phyloP scores from a whole-genome alignment of 2,329 filamentous ascomycete genomes.

The Cytospora paraplurivora region DNA sequence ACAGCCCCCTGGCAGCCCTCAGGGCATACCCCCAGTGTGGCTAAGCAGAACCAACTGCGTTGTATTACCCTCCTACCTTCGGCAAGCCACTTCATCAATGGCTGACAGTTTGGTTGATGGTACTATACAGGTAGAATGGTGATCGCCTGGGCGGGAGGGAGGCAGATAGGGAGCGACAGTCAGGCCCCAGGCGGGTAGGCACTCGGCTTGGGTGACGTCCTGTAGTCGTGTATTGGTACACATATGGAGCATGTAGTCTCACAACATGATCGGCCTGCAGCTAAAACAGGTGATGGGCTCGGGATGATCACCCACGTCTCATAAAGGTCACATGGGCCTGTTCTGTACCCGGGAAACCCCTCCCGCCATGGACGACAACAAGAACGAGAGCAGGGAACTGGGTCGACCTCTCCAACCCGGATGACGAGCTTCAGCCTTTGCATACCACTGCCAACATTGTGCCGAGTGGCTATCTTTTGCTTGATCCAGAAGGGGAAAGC shows the following conservation, averaged over 20 bases:
- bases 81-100: not conserved
- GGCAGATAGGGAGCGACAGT: not conserved
- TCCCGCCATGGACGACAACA: not conserved
- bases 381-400: not conserved
- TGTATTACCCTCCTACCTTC: not conserved
- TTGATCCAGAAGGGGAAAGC: not conserved
- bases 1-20: not conserved
- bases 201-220: not conserved
- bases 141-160: not conserved
- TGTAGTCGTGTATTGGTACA: not conserved
- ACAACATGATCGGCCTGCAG: no score
- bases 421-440: not conserved
- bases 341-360: not conserved
- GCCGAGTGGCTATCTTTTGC: not conserved
- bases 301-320: not conserved
- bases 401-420: not conserved
- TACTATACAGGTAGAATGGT: not conserved
- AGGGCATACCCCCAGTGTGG: not conserved
- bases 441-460: not conserved
- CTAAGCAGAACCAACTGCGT: not conserved
- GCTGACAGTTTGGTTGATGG: not conserved
- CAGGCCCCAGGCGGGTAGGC: not conserved
- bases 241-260: not conserved
- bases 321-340: not conserved
- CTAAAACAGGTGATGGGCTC: not conserved